Evolutionary conservation across 2,329 filamentous ascomycete species (phyloP).

Genomic region (Pseudogymnoascus sp.): DNA sequence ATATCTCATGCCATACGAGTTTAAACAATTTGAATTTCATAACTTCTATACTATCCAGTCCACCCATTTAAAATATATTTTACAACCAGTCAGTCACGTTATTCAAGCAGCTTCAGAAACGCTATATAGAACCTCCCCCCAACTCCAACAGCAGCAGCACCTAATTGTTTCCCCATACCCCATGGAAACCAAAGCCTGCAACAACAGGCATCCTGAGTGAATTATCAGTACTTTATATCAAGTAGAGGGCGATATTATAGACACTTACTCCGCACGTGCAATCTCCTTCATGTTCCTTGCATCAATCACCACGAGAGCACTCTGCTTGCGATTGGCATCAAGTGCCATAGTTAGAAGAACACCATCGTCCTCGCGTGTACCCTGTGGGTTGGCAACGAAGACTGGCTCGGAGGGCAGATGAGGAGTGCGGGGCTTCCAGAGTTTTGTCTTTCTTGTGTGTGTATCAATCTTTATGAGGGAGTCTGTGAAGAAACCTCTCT

Average conservation of each 20-base stretch:
- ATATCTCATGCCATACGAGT: not conserved
- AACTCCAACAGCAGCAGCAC: not conserved
- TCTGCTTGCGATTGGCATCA: slow-evolving; percentile 48
- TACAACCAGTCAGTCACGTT: not conserved
- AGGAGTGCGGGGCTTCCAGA: slow-evolving; percentile 49
- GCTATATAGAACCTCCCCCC: not conserved
- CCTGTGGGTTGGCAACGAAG: slow-evolving; percentile 49
- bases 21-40: not conserved
- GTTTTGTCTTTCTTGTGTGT: slow-evolving; percentile 39
- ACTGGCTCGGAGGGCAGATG: slow-evolving; percentile 64
- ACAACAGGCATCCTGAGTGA: not conserved
- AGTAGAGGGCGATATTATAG: slow-evolving; percentile 21
- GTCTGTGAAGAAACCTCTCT: slow-evolving; percentile 53
- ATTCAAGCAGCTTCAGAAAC: not conserved
- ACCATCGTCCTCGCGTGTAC: slow-evolving; percentile 52
- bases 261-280: slow-evolving; percentile 54
- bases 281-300: slow-evolving; percentile 55
- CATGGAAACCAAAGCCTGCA: not conserved
- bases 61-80: not conserved
- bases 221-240: not conserved
- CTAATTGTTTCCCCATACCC: not conserved
- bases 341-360: slow-evolving; percentile 57
- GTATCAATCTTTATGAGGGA: slow-evolving; percentile 59
- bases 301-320: slow-evolving; percentile 58
- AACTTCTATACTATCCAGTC: not conserved